These are phyloP conservation scores for Davidsoniella australis DNA, from an alignment of 2,329 filamentous ascomycete species.

Conservation along the genomic window DNA sequence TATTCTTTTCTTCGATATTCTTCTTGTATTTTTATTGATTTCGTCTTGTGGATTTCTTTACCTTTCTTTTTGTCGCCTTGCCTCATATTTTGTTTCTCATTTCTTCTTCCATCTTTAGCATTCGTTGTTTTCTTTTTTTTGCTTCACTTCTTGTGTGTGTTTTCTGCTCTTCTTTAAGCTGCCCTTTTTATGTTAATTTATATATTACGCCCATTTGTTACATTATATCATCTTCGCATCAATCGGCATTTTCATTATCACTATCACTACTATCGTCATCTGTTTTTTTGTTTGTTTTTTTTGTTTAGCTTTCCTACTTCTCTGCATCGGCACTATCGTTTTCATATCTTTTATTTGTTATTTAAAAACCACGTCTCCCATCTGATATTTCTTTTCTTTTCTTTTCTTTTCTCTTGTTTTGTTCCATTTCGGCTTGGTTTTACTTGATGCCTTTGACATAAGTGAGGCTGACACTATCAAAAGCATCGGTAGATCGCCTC, in stretches of 20 bases:
- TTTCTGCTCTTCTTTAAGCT: no score
- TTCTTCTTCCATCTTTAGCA: conserved; percentile 10
- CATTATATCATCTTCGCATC: no score
- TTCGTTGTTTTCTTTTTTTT: conserved; percentile 12
- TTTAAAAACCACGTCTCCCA: no score
- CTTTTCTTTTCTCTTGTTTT: neutral
- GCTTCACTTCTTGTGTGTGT: no score
- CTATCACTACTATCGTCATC: neutral
- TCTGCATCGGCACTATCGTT: neutral
- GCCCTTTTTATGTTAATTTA: no score
- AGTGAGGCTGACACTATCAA: no score
- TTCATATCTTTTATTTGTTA: no score
- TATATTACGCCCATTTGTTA: neutral
- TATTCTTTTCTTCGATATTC: conserved; percentile 11
- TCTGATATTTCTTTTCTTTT: no score
- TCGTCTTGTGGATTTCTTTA: conserved; percentile 11
- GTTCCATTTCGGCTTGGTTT: neutral
- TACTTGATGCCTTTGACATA: neutral
- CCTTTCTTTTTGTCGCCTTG: neutral
- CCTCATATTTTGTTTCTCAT: conserved; percentile 3
- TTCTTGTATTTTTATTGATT: conserved; percentile 12
- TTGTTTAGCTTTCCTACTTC: no score
- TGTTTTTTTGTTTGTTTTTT: neutral
- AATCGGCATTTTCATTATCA: neutral
- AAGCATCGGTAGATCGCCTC: no score